These are phyloP conservation scores for Bjerkandera adusta DNA, from an alignment of 1,284 basidiomycete genomes.

Conservation along the genomic window DNA sequence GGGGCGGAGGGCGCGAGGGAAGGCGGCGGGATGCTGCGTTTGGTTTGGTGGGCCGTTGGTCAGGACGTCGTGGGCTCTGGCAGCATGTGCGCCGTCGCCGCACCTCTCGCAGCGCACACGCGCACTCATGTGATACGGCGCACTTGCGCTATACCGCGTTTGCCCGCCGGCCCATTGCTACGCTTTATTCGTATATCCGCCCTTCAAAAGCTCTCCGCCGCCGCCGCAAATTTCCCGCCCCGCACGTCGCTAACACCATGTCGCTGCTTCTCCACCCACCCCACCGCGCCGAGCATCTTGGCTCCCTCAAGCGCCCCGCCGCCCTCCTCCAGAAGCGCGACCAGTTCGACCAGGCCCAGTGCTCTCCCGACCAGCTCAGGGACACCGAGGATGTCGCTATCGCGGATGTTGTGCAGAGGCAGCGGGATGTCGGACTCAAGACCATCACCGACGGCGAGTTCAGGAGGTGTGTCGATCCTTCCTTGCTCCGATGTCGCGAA, in stretches of 20 bases:
- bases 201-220: too few species aligned
- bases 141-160: too few species aligned
- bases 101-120: too few species aligned
- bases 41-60: too few species aligned
- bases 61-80: too few species aligned
- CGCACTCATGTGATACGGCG: too few species aligned
- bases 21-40: too few species aligned
- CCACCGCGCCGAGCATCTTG: slow-evolving; percentile 42
- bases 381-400: slow-evolving; percentile 46
- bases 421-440: slow-evolving; percentile 40
- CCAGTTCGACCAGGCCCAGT: slow-evolving; percentile 33
- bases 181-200: too few species aligned
- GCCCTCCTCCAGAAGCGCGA: slow-evolving; percentile 40
- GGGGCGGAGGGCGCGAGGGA: too few species aligned
- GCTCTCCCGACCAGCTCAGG: slow-evolving; percentile 35
- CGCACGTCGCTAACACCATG: slow-evolving; percentile 5
- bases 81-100: too few species aligned
- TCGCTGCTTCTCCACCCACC: slow-evolving; percentile 31
- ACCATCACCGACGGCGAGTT: slow-evolving; percentile 52
- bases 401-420: slow-evolving; percentile 38
- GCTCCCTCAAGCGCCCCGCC: slow-evolving; percentile 45
- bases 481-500: neutral
- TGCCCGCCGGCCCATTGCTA: too few species aligned
- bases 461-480: slow-evolving; percentile 27
- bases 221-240: too few species aligned